Evolutionary conservation across 2,329 filamentous ascomycete genomes (phyloP), one percentile per base, ranked within the genome.

Genomic region (Ophiostoma pallidulum): DNA sequence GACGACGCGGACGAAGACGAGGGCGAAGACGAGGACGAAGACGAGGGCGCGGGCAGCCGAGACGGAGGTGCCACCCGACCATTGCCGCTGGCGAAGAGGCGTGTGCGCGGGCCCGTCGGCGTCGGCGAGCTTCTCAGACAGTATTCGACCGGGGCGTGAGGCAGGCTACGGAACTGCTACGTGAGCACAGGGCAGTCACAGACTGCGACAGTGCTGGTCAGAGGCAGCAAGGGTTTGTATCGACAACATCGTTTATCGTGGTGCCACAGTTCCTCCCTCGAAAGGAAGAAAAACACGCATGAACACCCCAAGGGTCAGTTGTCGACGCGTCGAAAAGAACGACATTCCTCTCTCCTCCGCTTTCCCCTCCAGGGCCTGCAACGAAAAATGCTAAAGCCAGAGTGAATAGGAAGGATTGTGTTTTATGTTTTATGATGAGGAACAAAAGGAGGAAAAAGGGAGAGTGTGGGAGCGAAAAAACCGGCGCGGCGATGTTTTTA

Each of bases 311-410:
- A 77, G 74, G 74, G 74, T 79, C 80, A 79, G 74, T 71, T 59
- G 60, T 64, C 68, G 71, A 73, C 40, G 3, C 26, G 31, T 9
- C n/a, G 6, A 31, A 43, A 41, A n/a, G n/a, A n/a, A n/a, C n/a
- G n/a, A 45, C 14, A 55, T 72, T 68, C 56, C 54, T 78, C 77
- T 82, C 57, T 76, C 78, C 76, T 77, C 72, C 77, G 75, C 64
- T 81, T 82, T 82, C 78, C 78, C 78, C 77, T 82, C 78, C 74
- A 73, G 68, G 67, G 66, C 67, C 68, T 73, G 71, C 69, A 74
- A 78, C 71, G 74, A 65, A 54, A 45, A 52, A 51, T 62, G 68
- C 69, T 63, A 69, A 74, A 75, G 70, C 70, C 72, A 78, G 77
- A 82, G 77, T 81, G 78, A 80, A 82, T 82, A 79, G 73, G 75